phyloP scores from a whole-genome alignment of 768 basidiomycete species.

The Glaciozyma martinii region DNA sequence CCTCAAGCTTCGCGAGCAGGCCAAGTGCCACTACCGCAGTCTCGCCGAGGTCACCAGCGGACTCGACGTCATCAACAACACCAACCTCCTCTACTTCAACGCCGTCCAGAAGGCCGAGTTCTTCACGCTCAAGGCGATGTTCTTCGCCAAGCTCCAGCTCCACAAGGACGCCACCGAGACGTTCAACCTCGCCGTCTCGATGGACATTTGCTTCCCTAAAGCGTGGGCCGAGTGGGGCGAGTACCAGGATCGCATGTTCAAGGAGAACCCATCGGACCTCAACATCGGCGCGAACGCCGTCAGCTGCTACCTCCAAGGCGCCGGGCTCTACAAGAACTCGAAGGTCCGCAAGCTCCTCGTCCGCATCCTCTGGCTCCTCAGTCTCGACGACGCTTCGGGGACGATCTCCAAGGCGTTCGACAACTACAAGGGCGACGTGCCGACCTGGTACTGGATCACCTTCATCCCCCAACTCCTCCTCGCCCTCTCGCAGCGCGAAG shows the following conservation, averaged over 20 bases:
- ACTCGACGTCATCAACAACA: conserved; percentile 97
- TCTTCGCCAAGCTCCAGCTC: conserved; percentile 69
- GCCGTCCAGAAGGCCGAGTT: conserved; percentile 93
- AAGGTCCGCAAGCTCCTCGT: conserved; percentile 86
- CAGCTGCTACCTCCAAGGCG: conserved; percentile 94
- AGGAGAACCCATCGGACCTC: conserved; percentile 56
- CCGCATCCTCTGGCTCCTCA: conserved; percentile 91
- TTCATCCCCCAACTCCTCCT: conserved; percentile 86
- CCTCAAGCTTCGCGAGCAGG: conserved; percentile 95
- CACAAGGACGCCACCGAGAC: conserved; percentile 83
- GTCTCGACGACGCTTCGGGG: conserved; percentile 62
- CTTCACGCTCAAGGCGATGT: conserved; percentile 97
- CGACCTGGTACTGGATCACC: conserved; percentile 99
- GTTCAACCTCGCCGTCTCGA: conserved; percentile 89
- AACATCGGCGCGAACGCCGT: conserved; percentile 79
- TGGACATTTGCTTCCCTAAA: conserved; percentile 89
- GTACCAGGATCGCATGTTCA: conserved; percentile 87
- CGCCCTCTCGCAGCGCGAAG: conserved; percentile 82
- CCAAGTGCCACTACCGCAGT: conserved; percentile 93
- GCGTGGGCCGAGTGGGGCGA: conserved; percentile 99
- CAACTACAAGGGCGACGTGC: conserved; percentile 87
- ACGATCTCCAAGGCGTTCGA: conserved; percentile 42
- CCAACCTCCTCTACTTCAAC: conserved; percentile 97
- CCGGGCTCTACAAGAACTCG: conserved; percentile 83
- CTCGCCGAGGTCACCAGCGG: conserved; percentile 87